Evolutionary conservation across 805 yeast species (phyloP).

Genomic region (Saccharomycopsis javanensis): DNA sequence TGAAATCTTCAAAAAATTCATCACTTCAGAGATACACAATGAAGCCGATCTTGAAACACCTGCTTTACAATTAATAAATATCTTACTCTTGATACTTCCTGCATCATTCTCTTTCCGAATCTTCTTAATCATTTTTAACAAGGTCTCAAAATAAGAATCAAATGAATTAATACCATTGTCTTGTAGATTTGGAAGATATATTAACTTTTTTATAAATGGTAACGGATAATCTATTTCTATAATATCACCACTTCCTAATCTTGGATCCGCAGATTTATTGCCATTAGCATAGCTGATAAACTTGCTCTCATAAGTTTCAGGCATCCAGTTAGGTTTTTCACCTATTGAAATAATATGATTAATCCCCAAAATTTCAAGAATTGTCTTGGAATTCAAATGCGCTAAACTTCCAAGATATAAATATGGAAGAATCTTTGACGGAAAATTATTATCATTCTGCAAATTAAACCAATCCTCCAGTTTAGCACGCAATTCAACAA

Average conservation of each 20-base stretch:
- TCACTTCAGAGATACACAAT: constrained; percentile 90
- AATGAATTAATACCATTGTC: constrained; percentile 85
- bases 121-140: constrained; percentile 13
- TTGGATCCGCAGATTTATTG: constrained; percentile 3
- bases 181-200: constrained; percentile 65
- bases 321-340: constrained; percentile 62
- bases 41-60: constrained; percentile 96
- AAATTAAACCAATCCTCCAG: constrained; percentile 24
- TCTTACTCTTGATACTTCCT: constrained; percentile 23
- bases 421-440: constrained; percentile 76
- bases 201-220: constrained; percentile 17
- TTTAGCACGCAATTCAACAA: constrained; percentile 25
- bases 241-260: constrained; percentile 10
- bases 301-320: constrained; percentile 15
- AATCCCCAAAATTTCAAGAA: constrained; percentile 59
- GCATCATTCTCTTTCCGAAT: constrained; percentile 42
- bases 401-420: constrained; percentile 75
- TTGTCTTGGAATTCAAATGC: constrained; percentile 67
- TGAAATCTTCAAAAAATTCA: constrained; percentile 63
- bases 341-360: constrained; percentile 79
- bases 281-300: constrained; percentile 10
- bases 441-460: constrained; percentile 53
- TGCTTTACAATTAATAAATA: constrained; percentile 86
- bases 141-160: constrained; percentile 31
- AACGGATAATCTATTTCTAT: constrained; percentile 17